phyloP scores from a whole-genome alignment of 495 filamentous ascomycete genomes.

The Immersiella caudata region DNA sequence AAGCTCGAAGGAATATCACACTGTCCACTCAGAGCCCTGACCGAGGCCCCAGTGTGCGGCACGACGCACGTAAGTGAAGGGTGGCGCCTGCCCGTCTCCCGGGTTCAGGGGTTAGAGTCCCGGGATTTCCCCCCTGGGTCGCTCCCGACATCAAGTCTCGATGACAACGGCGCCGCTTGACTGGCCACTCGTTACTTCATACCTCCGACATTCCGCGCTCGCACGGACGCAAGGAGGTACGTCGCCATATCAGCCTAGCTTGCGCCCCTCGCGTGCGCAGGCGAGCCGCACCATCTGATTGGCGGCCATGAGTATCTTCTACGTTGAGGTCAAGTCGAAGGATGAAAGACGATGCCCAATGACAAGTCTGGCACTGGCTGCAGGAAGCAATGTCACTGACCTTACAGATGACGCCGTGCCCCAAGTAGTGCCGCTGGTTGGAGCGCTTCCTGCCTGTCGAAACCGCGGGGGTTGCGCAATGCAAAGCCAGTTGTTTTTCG shows the following conservation, averaged over 20 bases:
- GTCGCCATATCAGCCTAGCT: background rate
- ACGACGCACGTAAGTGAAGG: background rate
- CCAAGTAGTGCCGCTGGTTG: background rate
- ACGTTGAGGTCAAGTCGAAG: background rate
- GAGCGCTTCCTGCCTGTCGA: background rate
- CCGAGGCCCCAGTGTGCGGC: background rate
- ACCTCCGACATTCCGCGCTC: background rate
- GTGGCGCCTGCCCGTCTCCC: background rate
- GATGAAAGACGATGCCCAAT: background rate
- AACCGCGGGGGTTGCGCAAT: background rate
- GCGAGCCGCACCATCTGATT: background rate
- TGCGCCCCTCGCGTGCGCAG: background rate
- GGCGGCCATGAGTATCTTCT: background rate
- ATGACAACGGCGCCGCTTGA: background rate
- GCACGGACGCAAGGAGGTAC: background rate
- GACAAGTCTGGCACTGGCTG: background rate
- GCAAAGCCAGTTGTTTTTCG: background rate
- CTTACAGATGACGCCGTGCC: background rate
- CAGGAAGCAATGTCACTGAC: background rate
- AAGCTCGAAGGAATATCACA: background rate
- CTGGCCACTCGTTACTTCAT: background rate
- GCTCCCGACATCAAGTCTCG: background rate
- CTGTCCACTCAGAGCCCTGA: background rate
- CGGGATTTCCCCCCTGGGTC: background rate
- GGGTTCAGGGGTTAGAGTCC: background rate